phyloP scores from a whole-genome alignment of 768 basidiomycete species.

The Lanmaoa pseudosensibilis region DNA sequence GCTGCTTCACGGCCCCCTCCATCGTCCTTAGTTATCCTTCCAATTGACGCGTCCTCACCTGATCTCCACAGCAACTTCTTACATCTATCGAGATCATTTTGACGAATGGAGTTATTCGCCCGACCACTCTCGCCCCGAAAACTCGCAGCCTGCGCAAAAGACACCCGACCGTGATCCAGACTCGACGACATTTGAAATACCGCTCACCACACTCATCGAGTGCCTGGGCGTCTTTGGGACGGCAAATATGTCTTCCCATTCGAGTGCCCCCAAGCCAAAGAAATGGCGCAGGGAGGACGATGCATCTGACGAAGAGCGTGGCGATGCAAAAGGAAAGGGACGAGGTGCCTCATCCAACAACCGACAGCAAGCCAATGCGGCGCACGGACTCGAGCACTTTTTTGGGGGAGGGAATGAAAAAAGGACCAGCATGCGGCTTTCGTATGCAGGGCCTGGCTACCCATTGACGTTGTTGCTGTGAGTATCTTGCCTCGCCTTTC shows the following conservation, averaged over 20 bases:
- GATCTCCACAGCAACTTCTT: slow-evolving; percentile 69
- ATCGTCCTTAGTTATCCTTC: background rate
- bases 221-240: slow-evolving; percentile 94
- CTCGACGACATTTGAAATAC: slow-evolving; percentile 70
- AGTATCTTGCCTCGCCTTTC: slow-evolving; percentile 30
- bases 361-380: slow-evolving; percentile 19
- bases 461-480: slow-evolving; percentile 80
- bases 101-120: slow-evolving; percentile 72
- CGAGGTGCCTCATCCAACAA: slow-evolving; percentile 7
- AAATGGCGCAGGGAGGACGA: slow-evolving; percentile 51
- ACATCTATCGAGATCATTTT: slow-evolving; percentile 75
- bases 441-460: slow-evolving; percentile 74
- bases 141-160: slow-evolving; percentile 20
- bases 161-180: slow-evolving; percentile 15
- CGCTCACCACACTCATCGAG: slow-evolving; percentile 80
- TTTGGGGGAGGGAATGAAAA: slow-evolving; percentile 54
- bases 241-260: slow-evolving; percentile 41
- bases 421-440: slow-evolving; percentile 82
- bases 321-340: slow-evolving; percentile 37
- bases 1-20: background rate
- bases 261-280: slow-evolving; percentile 40
- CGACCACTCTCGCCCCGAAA: slow-evolving; percentile 31
- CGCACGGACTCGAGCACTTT: slow-evolving; percentile 52
- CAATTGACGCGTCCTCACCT: background rate
- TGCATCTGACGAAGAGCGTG: slow-evolving; percentile 41